Percentiles rank a stretch among this genome's conserved stretches.
Evolutionary conservation across 352 stramenopile species (phyloP).

Genomic region (Phytophthora tubulina): DNA sequence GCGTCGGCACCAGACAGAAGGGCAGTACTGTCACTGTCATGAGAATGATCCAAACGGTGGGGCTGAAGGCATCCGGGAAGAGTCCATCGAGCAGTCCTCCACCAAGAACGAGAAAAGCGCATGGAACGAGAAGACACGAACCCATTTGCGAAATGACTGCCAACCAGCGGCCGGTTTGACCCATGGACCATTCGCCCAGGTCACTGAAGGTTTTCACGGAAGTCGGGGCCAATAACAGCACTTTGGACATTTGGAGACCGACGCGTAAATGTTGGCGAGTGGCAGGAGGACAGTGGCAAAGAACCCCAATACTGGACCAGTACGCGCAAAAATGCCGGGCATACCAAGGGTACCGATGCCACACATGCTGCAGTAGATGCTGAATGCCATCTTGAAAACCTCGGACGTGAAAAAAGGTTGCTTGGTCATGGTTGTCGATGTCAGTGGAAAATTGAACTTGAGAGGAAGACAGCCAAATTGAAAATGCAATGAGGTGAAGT

Average conservation of each 20-base stretch:
- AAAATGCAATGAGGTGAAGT: slow-evolving; percentile 22
- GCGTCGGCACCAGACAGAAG: slow-evolving; percentile 41
- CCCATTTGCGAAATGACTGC: slow-evolving; percentile 60
- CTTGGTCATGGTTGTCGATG: slow-evolving; percentile 34
- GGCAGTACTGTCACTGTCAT: slow-evolving; percentile 62
- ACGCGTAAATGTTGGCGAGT: slow-evolving; percentile 69
- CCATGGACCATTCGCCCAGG: slow-evolving; percentile 66
- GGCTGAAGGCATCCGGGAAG: slow-evolving; percentile 56
- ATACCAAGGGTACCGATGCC: slow-evolving; percentile 71
- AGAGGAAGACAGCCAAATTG: slow-evolving; percentile 6
- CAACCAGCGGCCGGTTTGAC: slow-evolving; percentile 56
- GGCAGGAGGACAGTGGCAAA: slow-evolving; percentile 68
- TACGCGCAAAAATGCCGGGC: slow-evolving; percentile 62
- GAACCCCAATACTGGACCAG: slow-evolving; percentile 50
- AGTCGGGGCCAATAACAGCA: slow-evolving; percentile 56
- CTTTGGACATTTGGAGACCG: slow-evolving; percentile 59
- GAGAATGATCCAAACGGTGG: slow-evolving; percentile 64
- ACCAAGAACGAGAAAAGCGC: slow-evolving; percentile 35
- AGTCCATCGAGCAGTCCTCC: slow-evolving; percentile 51
- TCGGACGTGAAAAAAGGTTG: slow-evolving; percentile 50
- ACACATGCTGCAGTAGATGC: slow-evolving; percentile 62
- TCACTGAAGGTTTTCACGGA: slow-evolving; percentile 67
- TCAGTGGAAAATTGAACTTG: slow-evolving; percentile 23
- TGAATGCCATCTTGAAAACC: slow-evolving; percentile 55
- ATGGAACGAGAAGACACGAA: slow-evolving; percentile 51